A percentile compares a stretch with the other conserved stretches of the same genome.
Conservation (phyloP, 192 early-diverging fungal genomes). For the Linnemannia schmuckeri region DNA sequence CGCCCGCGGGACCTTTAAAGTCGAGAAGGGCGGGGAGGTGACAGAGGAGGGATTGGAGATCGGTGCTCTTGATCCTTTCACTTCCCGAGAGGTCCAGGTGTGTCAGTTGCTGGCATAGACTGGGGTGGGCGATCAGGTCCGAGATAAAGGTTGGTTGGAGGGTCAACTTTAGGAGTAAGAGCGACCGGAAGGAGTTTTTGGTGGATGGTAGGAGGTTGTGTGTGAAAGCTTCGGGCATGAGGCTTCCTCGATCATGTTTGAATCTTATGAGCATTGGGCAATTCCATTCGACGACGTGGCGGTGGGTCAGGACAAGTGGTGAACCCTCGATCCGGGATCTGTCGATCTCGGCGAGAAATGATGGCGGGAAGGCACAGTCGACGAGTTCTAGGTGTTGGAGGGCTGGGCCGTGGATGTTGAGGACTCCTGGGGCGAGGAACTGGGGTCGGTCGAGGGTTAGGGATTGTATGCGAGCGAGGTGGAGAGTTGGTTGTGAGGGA, state of each 20-base stretch:
- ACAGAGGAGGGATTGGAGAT: conserved; percentile 19
- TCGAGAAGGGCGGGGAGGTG: conserved; percentile 20
- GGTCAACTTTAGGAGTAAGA: not conserved
- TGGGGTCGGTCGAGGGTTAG: conserved; percentile 2
- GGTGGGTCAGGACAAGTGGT: not conserved
- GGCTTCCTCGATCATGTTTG: not conserved
- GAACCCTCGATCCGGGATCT: not conserved
- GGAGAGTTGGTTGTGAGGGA: not conserved
- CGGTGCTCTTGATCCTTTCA: conserved; percentile 14
- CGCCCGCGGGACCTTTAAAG: conserved; percentile 20
- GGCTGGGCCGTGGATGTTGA: conserved; percentile 11
- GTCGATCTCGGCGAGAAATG: not conserved
- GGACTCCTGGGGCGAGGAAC: not conserved
- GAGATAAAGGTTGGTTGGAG: conserved; percentile 6
- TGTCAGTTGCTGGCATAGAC: not conserved
- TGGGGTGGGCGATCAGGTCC: not conserved
- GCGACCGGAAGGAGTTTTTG: not conserved
- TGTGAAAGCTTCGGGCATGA: not conserved
- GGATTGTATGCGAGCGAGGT: not conserved
- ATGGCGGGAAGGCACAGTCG: not conserved
- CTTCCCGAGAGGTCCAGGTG: conserved; percentile 8
- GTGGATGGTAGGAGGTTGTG: conserved; percentile 17
- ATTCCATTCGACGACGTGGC: conserved; percentile 14
- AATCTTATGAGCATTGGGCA: conserved; percentile 22
- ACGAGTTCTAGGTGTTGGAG: conserved; percentile 9